Evolutionary conservation across 2,329 filamentous ascomycete species (phyloP).

Genomic region (Fusarium torreyae): DNA sequence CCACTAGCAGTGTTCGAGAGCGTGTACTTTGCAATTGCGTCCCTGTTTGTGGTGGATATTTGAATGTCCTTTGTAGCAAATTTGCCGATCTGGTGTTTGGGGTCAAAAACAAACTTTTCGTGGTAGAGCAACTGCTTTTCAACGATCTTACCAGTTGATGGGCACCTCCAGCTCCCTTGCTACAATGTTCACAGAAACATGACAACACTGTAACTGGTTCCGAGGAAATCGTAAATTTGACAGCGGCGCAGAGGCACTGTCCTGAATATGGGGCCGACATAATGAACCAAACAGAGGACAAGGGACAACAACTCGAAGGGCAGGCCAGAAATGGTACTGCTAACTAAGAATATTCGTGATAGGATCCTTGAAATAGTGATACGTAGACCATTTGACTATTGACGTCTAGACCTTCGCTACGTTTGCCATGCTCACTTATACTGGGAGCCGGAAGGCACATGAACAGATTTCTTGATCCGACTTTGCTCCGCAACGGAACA

Average conservation of each 20-base stretch:
- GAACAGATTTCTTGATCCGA: background rate
- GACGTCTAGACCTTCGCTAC: background rate
- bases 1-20: conserved; percentile 49
- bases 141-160: conserved; percentile 34
- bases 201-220: conserved; percentile 39
- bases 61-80: conserved; percentile 36
- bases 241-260: conserved; percentile 38
- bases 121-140: rapidly evolving
- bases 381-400: background rate
- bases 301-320: too few species aligned
- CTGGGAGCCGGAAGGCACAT: background rate
- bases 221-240: conserved; percentile 26
- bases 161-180: conserved; percentile 38
- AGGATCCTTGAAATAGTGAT: too few species aligned
- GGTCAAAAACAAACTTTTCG: rapidly evolving
- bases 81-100: conserved; percentile 48
- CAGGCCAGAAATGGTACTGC: too few species aligned
- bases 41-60: background rate
- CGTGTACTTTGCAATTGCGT: conserved; percentile 32
- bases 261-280: conserved; percentile 39
- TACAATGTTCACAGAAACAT: conserved; percentile 45
- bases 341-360: background rate
- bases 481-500: background rate
- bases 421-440: background rate
- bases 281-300: background rate